Evolutionary conservation across 106 monocot genomes (phyloP).

Genomic region (Acorus calamus): DNA sequence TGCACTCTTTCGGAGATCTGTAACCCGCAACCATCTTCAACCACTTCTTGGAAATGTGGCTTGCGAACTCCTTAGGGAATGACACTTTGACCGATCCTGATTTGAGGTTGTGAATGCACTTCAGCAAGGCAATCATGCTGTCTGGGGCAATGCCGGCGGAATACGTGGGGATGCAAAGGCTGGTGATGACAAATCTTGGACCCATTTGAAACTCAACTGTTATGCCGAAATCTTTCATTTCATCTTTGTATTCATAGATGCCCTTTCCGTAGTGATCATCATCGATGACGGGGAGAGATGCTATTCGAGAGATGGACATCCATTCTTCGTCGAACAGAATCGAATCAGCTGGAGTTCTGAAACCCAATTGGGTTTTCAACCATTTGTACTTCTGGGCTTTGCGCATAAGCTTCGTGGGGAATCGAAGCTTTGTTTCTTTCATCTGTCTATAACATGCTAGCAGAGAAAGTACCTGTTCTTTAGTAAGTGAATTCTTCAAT

Average conservation of each 20-base stretch:
- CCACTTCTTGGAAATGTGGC: background rate
- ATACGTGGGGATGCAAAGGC: background rate
- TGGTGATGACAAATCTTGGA: background rate
- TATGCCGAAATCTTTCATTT: background rate
- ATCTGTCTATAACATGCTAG: constrained; percentile 19
- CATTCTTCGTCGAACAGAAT: constrained; percentile 30
- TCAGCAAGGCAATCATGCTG: background rate
- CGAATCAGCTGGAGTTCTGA: constrained; percentile 13
- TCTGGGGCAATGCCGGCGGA: background rate
- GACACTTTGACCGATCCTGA: background rate
- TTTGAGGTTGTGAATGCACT: background rate
- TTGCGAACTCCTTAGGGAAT: background rate
- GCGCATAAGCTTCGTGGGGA: constrained; percentile 8
- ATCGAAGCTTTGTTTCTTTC: background rate
- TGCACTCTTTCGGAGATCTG: background rate
- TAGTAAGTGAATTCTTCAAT: constrained; percentile 7
- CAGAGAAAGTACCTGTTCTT: constrained; percentile 21
- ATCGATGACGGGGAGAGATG: constrained; percentile 33
- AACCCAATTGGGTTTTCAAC: constrained; percentile 24
- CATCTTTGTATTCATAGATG: constrained; percentile 12
- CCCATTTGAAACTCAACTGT: background rate
- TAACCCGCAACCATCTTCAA: background rate
- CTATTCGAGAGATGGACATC: constrained; percentile 18
- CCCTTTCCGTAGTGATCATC: constrained; percentile 14
- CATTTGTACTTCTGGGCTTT: constrained; percentile 18